Base-by-base conservation (phyloP, 2,329 filamentous ascomycete species). In the Xylaria sp. region DNA sequence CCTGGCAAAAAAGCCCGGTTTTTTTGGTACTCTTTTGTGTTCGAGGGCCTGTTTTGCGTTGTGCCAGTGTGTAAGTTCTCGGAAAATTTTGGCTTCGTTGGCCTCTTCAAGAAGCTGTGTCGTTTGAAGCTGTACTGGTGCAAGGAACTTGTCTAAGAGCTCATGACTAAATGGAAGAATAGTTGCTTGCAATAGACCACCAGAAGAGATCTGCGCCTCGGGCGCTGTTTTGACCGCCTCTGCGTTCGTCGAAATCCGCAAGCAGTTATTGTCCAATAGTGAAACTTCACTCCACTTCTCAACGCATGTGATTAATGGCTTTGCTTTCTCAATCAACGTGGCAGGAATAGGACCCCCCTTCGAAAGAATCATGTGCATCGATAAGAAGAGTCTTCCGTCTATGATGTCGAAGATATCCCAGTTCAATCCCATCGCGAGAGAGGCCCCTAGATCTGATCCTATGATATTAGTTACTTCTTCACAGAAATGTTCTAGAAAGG, bases 41-140 rank as follows among this genome's bases (percentile, higher is more conserved):
- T 85, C 82, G 2, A 88, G 69, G 0, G 83, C 80, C 29, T 81
- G 83, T 70, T 86, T 87, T 38, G 83, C 80, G 61, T 87, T 89
- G 70, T 91, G 88, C 89, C 88, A 91, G 73, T 91, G 87, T 0
- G 79, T 78, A 2, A 84, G 76, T 63, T 88, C 85, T 65, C 79
- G 73, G 70, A 84, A 86, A 17, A 83, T 72, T 54, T 78, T 79
- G 67, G 78, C 70, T 9, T 71, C 54, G 3, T 71, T 65, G 1
- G 57, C 38, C 22, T 76, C 68, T 27, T 77, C 73, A 4, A 64
- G 68, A 22, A 70, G 60, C 10, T 76, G 72, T 5, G 79, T 29
- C 2, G 60, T 74, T 0, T 77, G 71, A 11, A 86, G 70, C 11
- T 79, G 74, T 13, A 86, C 78, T 4, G 78, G 76, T 39, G 77